A percentile compares a stretch with the other conserved stretches of the same genome.
Evolutionary conservation across 306 rosid genomes (phyloP).

Genomic region (Prunus armeniaca): DNA sequence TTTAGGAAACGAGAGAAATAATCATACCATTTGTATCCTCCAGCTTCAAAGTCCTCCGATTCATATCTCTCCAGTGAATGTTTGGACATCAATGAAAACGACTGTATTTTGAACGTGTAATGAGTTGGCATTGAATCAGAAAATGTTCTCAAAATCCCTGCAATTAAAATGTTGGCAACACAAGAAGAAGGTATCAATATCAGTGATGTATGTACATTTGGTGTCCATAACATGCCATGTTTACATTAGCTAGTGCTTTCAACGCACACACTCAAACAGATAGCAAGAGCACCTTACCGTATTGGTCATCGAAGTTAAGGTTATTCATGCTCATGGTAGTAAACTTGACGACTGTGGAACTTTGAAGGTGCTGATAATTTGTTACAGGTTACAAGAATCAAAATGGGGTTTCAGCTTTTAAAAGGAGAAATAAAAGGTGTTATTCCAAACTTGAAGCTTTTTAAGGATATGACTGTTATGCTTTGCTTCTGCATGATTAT

Average conservation of each 20-base stretch:
- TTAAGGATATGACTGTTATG: not conserved
- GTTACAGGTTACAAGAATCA: not conserved
- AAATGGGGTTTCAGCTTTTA: not conserved
- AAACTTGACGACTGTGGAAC: not conserved
- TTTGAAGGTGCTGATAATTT: not conserved
- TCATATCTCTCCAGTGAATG: conserved; percentile 44
- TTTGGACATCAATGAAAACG: conserved; percentile 44
- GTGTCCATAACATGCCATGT: no score
- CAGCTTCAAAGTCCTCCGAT: conserved; percentile 57
- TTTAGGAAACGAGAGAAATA: not conserved
- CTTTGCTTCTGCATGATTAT: conserved; percentile 21
- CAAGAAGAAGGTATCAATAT: not conserved
- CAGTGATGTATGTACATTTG: not conserved
- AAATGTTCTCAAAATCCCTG: conserved; percentile 41
- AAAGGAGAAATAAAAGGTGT: not conserved
- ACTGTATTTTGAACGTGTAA: conserved; percentile 40
- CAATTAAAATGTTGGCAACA: conserved; percentile 1
- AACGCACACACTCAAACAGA: no score
- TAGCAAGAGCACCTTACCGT: conserved; percentile 25
- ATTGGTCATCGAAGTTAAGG: conserved; percentile 23
- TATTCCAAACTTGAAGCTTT: not conserved
- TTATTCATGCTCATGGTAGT: not conserved
- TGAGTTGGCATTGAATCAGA: conserved; percentile 50
- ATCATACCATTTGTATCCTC: conserved; percentile 66
- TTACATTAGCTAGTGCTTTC: not conserved